Percentiles rank a stretch among this genome's conserved stretches.
Conservation (phyloP, 345 rosid species). For the Psidium guajava region DNA sequence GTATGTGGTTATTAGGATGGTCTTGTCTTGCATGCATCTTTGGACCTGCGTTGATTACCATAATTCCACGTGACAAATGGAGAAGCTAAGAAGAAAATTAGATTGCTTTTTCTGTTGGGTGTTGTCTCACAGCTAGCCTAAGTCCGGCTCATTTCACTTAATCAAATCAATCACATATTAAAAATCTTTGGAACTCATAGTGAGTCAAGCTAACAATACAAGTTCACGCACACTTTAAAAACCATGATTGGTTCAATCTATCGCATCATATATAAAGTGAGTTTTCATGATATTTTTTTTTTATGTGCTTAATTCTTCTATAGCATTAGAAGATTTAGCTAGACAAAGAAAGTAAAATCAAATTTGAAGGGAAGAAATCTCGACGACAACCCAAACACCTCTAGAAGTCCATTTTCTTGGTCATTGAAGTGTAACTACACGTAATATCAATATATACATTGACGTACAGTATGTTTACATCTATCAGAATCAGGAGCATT, state of each 20-base stretch:
- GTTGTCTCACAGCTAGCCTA: neutral
- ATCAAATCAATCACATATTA: neutral
- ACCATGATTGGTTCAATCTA: neutral
- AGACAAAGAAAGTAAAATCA: neutral
- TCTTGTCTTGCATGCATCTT: conserved; percentile 75
- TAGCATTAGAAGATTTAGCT: neutral
- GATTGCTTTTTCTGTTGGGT: accelerated
- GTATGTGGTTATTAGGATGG: conserved; percentile 74
- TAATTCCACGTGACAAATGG: neutral
- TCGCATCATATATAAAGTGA: neutral
- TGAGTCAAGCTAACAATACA: neutral
- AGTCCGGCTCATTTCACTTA: neutral
- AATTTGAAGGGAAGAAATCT: neutral
- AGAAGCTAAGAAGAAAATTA: neutral
- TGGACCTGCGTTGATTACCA: conserved; percentile 39
- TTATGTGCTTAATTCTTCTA: neutral
- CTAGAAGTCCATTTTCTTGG: neutral
- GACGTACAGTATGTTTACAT: neutral
- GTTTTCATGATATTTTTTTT: neutral
- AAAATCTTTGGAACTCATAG: neutral
- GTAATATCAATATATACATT: neutral
- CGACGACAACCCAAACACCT: neutral
- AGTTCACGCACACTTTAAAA: neutral
- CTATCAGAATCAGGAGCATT: neutral
- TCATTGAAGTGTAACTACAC: neutral